Percentiles rank a stretch among this genome's conserved stretches.
These are phyloP conservation scores for Xylaria polymorpha DNA, from an alignment of 2,329 filamentous ascomycete species.

Conservation along the genomic window DNA sequence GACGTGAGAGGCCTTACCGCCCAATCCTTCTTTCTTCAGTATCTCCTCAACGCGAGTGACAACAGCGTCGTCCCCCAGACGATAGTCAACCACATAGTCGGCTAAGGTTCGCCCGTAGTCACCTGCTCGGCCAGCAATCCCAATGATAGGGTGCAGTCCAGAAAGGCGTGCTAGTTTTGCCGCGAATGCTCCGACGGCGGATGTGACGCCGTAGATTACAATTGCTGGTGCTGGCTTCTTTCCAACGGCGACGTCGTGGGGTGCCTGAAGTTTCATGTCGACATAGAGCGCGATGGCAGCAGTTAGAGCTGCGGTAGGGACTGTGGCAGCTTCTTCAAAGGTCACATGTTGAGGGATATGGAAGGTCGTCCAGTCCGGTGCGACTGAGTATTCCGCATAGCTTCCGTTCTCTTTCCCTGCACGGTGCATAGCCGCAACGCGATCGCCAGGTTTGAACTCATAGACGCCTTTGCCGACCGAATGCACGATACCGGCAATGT, in stretches of 20 bases:
- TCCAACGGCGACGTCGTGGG: conserved; percentile 39
- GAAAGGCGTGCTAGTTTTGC: conserved; percentile 39
- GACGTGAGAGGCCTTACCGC: conserved; percentile 29
- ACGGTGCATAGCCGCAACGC: conserved; percentile 65
- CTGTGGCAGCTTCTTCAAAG: conserved; percentile 57
- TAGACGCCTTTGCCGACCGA: conserved; percentile 60
- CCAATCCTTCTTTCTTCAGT: conserved; percentile 33
- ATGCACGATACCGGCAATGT: conserved; percentile 60
- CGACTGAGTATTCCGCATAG: conserved; percentile 58
- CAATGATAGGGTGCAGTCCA: conserved; percentile 39
- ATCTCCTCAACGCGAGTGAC: conserved; percentile 31
- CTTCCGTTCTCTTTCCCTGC: conserved; percentile 51
- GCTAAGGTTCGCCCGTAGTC: conserved; percentile 33
- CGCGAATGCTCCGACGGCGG: conserved; percentile 38
- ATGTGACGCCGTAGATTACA: conserved; percentile 38
- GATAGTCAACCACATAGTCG: conserved; percentile 39
- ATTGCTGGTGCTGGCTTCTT: conserved; percentile 28
- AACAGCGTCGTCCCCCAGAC: conserved; percentile 35
- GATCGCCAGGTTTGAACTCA: conserved; percentile 63
- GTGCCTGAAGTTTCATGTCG: conserved; percentile 54
- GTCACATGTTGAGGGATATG: conserved; percentile 52
- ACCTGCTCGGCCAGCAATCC: conserved; percentile 34
- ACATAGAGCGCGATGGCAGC: conserved; percentile 55
- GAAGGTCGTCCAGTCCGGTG: conserved; percentile 56
- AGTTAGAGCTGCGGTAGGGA: conserved; percentile 59